phyloP scores from a whole-genome alignment of 441 rosid species.

The Biscutella laevigata region DNA sequence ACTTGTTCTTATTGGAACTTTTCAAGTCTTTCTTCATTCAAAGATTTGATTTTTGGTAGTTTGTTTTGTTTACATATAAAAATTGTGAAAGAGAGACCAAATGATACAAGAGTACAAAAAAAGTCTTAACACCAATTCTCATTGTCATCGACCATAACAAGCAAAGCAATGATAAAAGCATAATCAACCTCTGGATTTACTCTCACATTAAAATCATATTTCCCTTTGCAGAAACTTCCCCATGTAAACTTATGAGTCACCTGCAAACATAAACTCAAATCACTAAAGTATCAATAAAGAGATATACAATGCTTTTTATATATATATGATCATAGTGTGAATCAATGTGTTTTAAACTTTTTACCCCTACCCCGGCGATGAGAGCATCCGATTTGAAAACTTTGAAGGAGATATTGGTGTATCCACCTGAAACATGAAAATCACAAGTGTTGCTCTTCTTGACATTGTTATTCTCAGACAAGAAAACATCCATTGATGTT shows the following conservation, averaged over 20 bases:
- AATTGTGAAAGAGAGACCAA: no score
- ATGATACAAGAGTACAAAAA: no score
- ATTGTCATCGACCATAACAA: constrained; percentile 49
- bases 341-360: not conserved
- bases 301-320: no score
- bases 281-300: no score
- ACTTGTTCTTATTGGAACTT: no score
- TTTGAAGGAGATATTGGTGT: constrained; percentile 44
- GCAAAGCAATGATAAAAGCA: constrained; percentile 58
- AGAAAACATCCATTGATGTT: constrained; percentile 44
- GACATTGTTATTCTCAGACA: constrained; percentile 27
- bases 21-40: no score
- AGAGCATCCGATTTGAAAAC: constrained; percentile 39
- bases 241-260: constrained; percentile 44
- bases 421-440: constrained; percentile 42
- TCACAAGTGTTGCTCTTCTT: constrained; percentile 30
- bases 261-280: no score
- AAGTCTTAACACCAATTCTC: constrained; percentile 25
- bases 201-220: constrained; percentile 46
- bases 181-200: constrained; percentile 66
- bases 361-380: constrained; percentile 55
- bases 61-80: no score
- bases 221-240: constrained; percentile 65
- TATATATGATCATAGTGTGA: no score
- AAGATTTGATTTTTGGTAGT: no score